A percentile compares a stretch with the other conserved stretches of the same genome.
Evolutionary conservation across 441 rosid genomes (phyloP).

Genomic region (Adansonia madagascariensis): DNA sequence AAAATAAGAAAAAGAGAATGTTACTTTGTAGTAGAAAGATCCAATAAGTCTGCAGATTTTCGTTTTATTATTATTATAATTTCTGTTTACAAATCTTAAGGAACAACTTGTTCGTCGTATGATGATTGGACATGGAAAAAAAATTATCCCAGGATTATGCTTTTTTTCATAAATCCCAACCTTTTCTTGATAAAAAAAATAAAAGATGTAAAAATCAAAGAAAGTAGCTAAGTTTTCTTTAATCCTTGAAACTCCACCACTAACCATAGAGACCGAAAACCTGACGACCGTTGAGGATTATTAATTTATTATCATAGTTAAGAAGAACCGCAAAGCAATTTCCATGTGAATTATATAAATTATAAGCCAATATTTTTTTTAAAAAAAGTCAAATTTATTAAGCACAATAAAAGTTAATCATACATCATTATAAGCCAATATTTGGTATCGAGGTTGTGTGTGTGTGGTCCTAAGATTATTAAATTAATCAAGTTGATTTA

Average conservation of each 20-base stretch:
- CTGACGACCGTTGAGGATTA: constrained; percentile 25
- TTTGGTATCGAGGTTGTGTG: not conserved
- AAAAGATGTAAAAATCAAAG: constrained; percentile 9
- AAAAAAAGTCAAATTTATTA: too few species aligned
- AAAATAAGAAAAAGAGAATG: constrained; percentile 21
- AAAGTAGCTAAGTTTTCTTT: constrained; percentile 16
- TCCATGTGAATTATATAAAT: constrained; percentile 17
- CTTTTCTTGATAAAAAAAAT: constrained; percentile 37
- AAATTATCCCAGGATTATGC: constrained; percentile 45
- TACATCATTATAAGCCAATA: constrained; percentile 6
- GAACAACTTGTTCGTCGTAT: constrained; percentile 35
- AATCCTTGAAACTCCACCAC: constrained; percentile 10
- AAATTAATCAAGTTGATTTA: constrained; percentile 36
- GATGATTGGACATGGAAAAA: constrained; percentile 48
- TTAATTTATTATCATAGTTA: not conserved
- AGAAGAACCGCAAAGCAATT: not conserved
- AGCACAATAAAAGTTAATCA: too few species aligned
- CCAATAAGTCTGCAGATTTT: constrained; percentile 32
- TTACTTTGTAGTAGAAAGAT: constrained; percentile 28
- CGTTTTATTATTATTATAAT: constrained; percentile 18
- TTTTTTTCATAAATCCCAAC: constrained; percentile 35
- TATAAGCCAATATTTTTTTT: constrained; percentile 20
- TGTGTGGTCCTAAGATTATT: constrained; percentile 16
- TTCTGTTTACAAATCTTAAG: constrained; percentile 1
- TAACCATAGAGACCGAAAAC: not conserved